Base-by-base conservation (phyloP, 2,329 filamentous ascomycete species). In the Aureobasidium sp. region DNA sequence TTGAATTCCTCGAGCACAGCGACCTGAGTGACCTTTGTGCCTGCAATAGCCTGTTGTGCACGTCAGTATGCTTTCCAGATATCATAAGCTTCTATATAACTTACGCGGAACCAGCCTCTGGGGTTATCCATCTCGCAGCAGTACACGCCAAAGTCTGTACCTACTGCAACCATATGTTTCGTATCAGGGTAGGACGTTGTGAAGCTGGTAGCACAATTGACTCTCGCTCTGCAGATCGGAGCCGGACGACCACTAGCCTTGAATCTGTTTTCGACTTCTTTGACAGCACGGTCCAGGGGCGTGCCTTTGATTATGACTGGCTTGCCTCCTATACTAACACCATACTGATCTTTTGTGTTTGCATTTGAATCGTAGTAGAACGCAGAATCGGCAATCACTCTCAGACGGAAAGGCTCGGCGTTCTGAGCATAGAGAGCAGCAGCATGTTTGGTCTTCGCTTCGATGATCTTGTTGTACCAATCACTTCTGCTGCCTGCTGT, bases 1-100 rank as follows among this genome's bases (percentile, higher is more conserved):
- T 91, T 94, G 73, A 97, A 97, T 67, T 97, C 94, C 71, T 99
- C 95, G 7, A 99, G 84, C 0, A 99, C 90, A 0, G 94, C 88
- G 52, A 99, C 89, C 72, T 99, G 94, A 2, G 93, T 95, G 17
- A 99, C 92, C 62, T 86, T 85, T 49, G 79, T 78, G 67, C 86
- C 85, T 72, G 87, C 84, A 27, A 97, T 91, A 8, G 89, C 86
- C 89, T 95, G 12, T 39, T 11, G 70, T 3, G 59, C 53, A 34
- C 69, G 66, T 78, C 70, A 78, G 69, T 61, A 64, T 25, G 4
- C 34, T 7, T 44, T 8, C 6, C 17, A 7, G 17, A 11, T 15
- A 60, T 25, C 6, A 78, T 55, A 42, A 27, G 20, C 6, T 11
- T 37, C 8, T 27, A 27, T 20, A 7, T 29, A 6, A 62, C 85